Evolutionary conservation across 2,329 filamentous ascomycete genomes (phyloP).

Genomic region (Cadophora gregata): DNA sequence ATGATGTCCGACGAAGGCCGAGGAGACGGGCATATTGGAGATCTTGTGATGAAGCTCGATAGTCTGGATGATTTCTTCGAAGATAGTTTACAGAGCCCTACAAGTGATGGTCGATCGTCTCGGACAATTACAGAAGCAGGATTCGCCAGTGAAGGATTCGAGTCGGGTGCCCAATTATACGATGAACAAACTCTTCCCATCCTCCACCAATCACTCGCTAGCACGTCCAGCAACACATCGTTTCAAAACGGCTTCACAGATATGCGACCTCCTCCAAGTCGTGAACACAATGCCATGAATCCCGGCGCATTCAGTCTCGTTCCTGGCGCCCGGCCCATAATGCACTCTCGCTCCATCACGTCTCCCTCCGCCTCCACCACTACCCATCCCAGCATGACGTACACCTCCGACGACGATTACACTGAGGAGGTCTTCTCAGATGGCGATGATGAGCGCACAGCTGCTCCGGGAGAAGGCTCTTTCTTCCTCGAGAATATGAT

Average conservation of each 20-base stretch:
- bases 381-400: conserved; percentile 59
- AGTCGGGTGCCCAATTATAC: conserved; percentile 82
- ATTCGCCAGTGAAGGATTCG: conserved; percentile 68
- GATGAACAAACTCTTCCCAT: conserved; percentile 94
- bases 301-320: conserved; percentile 61
- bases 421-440: conserved; percentile 80
- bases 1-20: conserved; percentile 83
- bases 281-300: conserved; percentile 68
- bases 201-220: conserved; percentile 76
- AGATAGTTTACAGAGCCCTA: conserved; percentile 62
- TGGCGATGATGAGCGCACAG: conserved; percentile 61
- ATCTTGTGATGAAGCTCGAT: conserved; percentile 81
- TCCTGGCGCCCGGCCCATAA: conserved; percentile 61
- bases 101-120: conserved; percentile 65
- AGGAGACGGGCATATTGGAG: conserved; percentile 76
- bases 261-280: conserved; percentile 61
- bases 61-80: conserved; percentile 85
- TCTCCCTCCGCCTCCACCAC: conserved; percentile 70
- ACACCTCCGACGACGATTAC: conserved; percentile 78
- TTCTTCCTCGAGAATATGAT: conserved; percentile 68
- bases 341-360: conserved; percentile 85
- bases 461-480: conserved; percentile 44
- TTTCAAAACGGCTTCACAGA: conserved; percentile 92
- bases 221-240: conserved; percentile 72
- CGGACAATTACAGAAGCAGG: conserved; percentile 68